These are phyloP conservation scores for Saccharum spontaneum DNA, from an alignment of 176 grass and related monocot species.

Conservation along the genomic window DNA sequence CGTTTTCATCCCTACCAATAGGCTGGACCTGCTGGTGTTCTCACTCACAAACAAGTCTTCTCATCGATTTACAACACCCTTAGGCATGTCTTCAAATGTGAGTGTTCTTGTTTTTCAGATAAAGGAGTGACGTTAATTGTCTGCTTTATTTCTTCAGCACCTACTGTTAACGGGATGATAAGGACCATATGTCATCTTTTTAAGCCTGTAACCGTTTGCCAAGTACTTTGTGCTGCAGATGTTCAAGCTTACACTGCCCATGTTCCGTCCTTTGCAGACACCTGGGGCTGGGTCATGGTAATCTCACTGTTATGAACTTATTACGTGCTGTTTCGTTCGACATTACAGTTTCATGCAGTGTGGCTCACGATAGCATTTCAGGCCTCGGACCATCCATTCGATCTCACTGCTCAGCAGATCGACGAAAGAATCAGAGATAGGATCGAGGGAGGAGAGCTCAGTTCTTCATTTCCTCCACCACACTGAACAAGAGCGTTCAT, in stretches of 20 bases:
- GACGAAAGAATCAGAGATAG: constrained; percentile 53
- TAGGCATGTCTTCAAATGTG: constrained; percentile 70
- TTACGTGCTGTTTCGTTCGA: background rate
- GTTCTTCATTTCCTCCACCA: constrained; percentile 65
- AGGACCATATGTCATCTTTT: background rate
- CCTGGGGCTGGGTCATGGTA: constrained; percentile 94
- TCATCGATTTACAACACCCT: constrained; percentile 84
- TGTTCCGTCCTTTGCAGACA: constrained; percentile 80
- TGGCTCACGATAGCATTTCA: background rate
- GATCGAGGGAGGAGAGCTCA: constrained; percentile 59
- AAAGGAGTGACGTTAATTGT: too few species aligned
- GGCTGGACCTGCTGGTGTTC: constrained; percentile 78
- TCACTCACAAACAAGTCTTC: constrained; percentile 78
- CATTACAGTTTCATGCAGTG: background rate
- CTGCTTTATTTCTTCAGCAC: background rate
- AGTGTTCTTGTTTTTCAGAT: background rate
- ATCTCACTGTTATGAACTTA: background rate
- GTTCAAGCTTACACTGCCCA: constrained; percentile 76
- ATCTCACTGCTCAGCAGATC: constrained; percentile 54
- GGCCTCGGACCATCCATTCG: constrained; percentile 80
- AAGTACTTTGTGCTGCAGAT: constrained; percentile 28
- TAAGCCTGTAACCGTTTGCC: background rate
- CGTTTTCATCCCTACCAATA: too few species aligned
- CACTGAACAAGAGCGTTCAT: constrained; percentile 70
- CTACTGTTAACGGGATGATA: too few species aligned